Percentiles rank a stretch among this genome's conserved stretches.
Conservation (phyloP, 73 alveolate genomes). For the Uronychia binucleata region DNA sequence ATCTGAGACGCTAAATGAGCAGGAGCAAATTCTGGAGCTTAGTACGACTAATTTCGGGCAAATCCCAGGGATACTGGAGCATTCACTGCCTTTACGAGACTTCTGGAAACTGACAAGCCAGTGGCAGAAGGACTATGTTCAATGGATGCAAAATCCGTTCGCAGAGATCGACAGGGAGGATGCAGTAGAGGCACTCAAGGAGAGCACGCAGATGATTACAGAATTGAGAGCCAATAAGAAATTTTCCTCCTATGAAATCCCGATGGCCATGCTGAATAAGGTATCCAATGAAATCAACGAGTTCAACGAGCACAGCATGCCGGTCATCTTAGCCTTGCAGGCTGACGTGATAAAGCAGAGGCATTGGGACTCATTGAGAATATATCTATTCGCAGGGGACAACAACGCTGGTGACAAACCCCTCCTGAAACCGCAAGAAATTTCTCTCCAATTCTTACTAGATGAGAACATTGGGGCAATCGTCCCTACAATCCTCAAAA, state of each 20-base stretch:
- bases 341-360: constrained; percentile 32
- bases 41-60: constrained; percentile 20
- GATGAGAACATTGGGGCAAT: constrained; percentile 11
- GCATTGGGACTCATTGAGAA: constrained; percentile 41
- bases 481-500: constrained; percentile 10
- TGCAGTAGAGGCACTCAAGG: constrained; percentile 2
- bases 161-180: constrained; percentile 12
- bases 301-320: constrained; percentile 27
- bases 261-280: constrained; percentile 14
- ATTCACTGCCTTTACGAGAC: constrained; percentile 6
- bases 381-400: not conserved
- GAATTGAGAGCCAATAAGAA: not conserved
- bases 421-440: constrained; percentile 10
- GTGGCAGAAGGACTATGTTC: constrained; percentile 23
- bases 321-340: constrained; percentile 19
- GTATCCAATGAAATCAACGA: constrained; percentile 26
- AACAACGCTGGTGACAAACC: not conserved
- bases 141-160: constrained; percentile 26
- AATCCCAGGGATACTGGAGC: not conserved
- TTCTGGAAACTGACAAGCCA: constrained; percentile 13
- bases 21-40: constrained; percentile 30
- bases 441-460: constrained; percentile 15
- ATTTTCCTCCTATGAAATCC: constrained; percentile 14
- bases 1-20: constrained; percentile 17
- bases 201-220: not conserved